Percentiles rank a stretch among this genome's conserved stretches.
These are phyloP conservation scores for Nemania sp. DNA, from an alignment of 2,329 filamentous ascomycete species.

Conservation along the genomic window DNA sequence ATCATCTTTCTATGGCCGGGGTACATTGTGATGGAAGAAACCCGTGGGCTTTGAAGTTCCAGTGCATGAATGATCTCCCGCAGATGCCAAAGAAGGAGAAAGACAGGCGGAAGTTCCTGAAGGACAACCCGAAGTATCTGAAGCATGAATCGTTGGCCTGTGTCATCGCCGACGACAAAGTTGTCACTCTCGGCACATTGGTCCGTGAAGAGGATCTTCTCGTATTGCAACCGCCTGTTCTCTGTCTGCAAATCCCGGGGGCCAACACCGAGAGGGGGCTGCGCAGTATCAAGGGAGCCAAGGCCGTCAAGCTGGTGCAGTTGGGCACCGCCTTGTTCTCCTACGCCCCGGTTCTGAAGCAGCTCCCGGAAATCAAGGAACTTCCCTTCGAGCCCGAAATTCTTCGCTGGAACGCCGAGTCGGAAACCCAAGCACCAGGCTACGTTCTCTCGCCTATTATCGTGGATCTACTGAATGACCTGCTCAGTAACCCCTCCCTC, in stretches of 20 bases:
- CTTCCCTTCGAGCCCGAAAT: constrained; percentile 44
- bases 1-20: constrained; percentile 3
- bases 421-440: constrained; percentile 4
- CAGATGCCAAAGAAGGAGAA: constrained; percentile 13
- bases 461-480: constrained; percentile 1
- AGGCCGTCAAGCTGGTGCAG: constrained; percentile 10
- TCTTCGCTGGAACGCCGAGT: constrained; percentile 45
- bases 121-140: constrained; percentile 19
- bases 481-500: constrained; percentile 1
- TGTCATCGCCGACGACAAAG: constrained; percentile 11
- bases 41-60: constrained; percentile 10
- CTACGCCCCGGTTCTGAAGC: constrained; percentile 20
- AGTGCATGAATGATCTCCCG: constrained; percentile 13
- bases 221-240: constrained; percentile 4
- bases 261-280: constrained; percentile 2
- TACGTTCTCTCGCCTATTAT: constrained; percentile 10
- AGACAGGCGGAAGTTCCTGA: constrained; percentile 13
- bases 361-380: constrained; percentile 19
- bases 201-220: constrained; percentile 49
- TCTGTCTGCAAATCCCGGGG: constrained; percentile 21
- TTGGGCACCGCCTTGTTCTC: constrained; percentile 19
- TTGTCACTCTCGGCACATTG: constrained; percentile 39
- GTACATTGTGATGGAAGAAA: constrained; percentile 11
- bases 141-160: constrained; percentile 19
- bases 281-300: neutral